Base-by-base conservation (phyloP, 176 grass and related monocot species). In the Oryza coarctata region DNA sequence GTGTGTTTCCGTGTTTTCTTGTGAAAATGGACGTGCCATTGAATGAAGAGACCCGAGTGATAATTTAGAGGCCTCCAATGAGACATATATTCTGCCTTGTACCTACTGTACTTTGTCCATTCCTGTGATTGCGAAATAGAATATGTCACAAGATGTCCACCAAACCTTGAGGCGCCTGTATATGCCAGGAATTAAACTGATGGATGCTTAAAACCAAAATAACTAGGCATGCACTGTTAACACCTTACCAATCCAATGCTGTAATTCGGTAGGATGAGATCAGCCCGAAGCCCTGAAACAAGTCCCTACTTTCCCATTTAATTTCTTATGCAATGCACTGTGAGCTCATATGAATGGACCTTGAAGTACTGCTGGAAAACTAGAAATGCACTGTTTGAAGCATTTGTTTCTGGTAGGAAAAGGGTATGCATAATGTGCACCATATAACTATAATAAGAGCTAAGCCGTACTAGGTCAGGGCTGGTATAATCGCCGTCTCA, bases 21-120 rank as follows among this genome's bases (percentile, higher is more conserved):
- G 74, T 86, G 84, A 75, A 79, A 70, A 71, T 41, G 31, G 57
- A 40, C 36, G 47, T 64, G 17, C 32, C 47, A 45, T 83, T 45
- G 74, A 79, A 74, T 86, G 83, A 41, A 83, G 80, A 83, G 79
- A 63, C 61, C 60, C 66, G 12, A 31, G 27, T 8, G 63, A 71
- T 65, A 61, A 70, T 52, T 45, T 6, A 71, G n/a, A 75, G 57
- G 32, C 12, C 82, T 55, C 55, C 73, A 58, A 9, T 0, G 33
- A 35, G 71, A 85, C 29, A 32, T 36, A 75, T 22, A 71, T 35
- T 68, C 65, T 27, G 20, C 17, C 41, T n/a, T 73, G 79, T 17
- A 69, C 83, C 83, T 63, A 89, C 79, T 85, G 65, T 58, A 65
- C 78, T 81, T 31, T 77, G 72, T 41, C 57, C 43, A 57, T 86